A percentile compares a stretch with the other conserved stretches of the same genome.
Evolutionary conservation across 306 rosid genomes (phyloP).

Genomic region (Prunus mume): DNA sequence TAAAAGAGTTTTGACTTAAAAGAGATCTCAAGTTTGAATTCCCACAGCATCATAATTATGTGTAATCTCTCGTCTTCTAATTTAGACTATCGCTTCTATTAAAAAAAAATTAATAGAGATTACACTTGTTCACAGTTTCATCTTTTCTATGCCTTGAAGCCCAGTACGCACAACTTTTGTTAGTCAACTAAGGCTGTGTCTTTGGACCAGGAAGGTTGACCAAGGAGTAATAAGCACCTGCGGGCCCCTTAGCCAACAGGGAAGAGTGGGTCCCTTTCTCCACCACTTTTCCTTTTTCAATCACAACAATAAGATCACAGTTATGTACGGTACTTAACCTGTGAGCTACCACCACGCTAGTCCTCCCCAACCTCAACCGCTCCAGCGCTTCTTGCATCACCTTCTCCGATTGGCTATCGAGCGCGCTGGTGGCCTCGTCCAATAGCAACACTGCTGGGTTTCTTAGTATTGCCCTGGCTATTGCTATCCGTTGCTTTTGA

Average conservation of each 20-base stretch:
- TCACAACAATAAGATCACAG: slow-evolving; percentile 37
- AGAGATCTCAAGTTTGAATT: fast-evolving
- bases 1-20: too few species aligned
- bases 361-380: slow-evolving; percentile 42
- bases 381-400: slow-evolving; percentile 44
- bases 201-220: slow-evolving; percentile 24
- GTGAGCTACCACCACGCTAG: slow-evolving; percentile 55
- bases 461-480: slow-evolving; percentile 51
- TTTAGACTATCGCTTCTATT: too few species aligned
- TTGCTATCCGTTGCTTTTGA: slow-evolving; percentile 58
- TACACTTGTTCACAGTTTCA: too few species aligned
- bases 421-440: slow-evolving; percentile 65
- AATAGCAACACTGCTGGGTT: slow-evolving; percentile 41
- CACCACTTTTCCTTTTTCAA: slow-evolving; percentile 46
- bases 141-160: too few species aligned
- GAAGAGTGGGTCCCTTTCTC: slow-evolving; percentile 44
- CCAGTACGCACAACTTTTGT: too few species aligned
- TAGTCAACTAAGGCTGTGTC: background rate
- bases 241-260: slow-evolving; percentile 40
- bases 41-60: fast-evolving
- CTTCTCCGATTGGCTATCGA: slow-evolving; percentile 45
- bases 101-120: too few species aligned
- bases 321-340: slow-evolving; percentile 50
- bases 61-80: fast-evolving
- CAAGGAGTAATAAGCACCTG: slow-evolving; percentile 47